A percentile compares a stretch with the other conserved stretches of the same genome.
These are phyloP conservation scores for Boletus semigastroideus DNA, from an alignment of 1,284 basidiomycete species.

Conservation along the genomic window DNA sequence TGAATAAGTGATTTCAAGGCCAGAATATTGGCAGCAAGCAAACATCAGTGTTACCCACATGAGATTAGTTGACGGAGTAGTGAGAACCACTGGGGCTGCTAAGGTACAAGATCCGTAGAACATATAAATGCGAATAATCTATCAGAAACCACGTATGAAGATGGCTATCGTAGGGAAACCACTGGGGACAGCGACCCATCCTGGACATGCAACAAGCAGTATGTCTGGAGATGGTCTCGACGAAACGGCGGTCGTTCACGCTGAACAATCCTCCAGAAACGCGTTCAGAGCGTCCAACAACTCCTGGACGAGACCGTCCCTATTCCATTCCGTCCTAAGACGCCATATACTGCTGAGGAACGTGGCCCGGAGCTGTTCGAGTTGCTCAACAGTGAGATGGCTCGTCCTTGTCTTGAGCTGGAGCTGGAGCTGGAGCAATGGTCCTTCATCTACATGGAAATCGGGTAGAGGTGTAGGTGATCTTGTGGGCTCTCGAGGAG, in stretches of 20 bases:
- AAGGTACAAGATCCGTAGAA: conserved; percentile 19
- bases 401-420: conserved; percentile 54
- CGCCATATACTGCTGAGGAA: conserved; percentile 83
- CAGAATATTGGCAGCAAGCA: too few species aligned
- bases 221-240: conserved; percentile 5
- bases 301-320: conserved; percentile 62
- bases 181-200: too few species aligned
- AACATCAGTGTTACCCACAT: not conserved
- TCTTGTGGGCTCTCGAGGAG: conserved; percentile 45
- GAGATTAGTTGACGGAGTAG: not conserved
- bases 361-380: conserved; percentile 90
- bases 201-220: too few species aligned
- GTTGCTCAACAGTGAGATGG: conserved; percentile 77
- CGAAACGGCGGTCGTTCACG: not conserved
- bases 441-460: conserved; percentile 55
- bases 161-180: not conserved
- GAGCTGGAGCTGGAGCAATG: conserved; percentile 46
- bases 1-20: too few species aligned
- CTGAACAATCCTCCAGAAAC: conserved; percentile 58
- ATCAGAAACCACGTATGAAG: conserved; percentile 4
- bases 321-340: conserved; percentile 80
- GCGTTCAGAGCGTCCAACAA: conserved; percentile 54
- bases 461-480: conserved; percentile 65
- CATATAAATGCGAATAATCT: conserved; percentile 34
- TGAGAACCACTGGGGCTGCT: not conserved